Evolutionary conservation across 257 asterid genomes (phyloP), one percentile per base, ranked within the genome.

Genomic region (Solanum acaule): DNA sequence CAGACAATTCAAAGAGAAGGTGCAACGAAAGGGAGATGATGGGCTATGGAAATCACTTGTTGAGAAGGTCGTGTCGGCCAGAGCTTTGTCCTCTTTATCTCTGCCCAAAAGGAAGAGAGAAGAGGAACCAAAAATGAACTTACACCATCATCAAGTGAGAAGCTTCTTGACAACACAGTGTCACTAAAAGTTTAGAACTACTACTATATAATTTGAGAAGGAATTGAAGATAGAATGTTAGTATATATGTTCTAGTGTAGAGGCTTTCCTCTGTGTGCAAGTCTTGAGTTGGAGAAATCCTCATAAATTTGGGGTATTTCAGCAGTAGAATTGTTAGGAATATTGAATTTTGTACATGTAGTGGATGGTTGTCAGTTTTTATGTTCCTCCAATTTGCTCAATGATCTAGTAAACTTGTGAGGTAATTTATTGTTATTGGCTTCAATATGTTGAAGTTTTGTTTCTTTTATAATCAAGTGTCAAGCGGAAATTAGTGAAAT

Each of bases 1-100:
- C 98, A 96, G 98, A 78, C 95, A 96, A 90, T 93, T 96, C 93
- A 94, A 93, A 91, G 67, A 93, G 79, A 95, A 95, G 93, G 92
- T 59, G 35, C 93, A 87, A 85, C 91, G 87, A 88, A 90, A 90
- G 76, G 91, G 91, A 18, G 92, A 75, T 0, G 98, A 94, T 42
- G 31, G 90, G 23, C 90, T 93, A 73, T 96, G 98, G 98, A 90
- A 88, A 76, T 88, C 94, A 84, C 96, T 96, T 0, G 98, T 93
- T 87, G 91, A 75, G 85, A 96, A 94, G 91, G 98, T 96, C n/a
- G 89, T 91, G 4, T 93, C 95, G 1, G 98, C 96, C 20, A 93
- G 89, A 88, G 89, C 93, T 40, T 89, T 94, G 0, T 93, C 96
- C 29, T 94, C 97, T 13, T 86, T 95, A 87, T 91, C 98, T 46